These are phyloP conservation scores for Gaultheria prostrata DNA, from an alignment of 148 eudicot species.

Conservation along the genomic window DNA sequence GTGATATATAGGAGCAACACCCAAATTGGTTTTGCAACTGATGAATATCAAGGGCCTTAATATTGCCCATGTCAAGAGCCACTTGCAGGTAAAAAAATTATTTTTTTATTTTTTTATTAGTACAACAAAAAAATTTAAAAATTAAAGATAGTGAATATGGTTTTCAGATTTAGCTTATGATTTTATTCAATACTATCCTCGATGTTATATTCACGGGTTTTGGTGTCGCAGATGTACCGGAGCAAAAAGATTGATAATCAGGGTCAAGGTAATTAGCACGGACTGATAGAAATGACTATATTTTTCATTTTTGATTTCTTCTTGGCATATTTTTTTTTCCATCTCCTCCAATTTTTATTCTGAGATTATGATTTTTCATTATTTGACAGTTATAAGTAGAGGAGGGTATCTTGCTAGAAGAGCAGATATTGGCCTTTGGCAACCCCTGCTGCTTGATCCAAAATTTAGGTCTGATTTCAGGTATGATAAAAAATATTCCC, in stretches of 20 bases:
- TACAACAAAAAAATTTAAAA: background rate
- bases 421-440: constrained; percentile 11
- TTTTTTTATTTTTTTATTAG: too few relatives aligned
- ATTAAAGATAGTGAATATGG: background rate
- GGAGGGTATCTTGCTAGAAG: background rate
- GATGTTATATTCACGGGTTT: background rate
- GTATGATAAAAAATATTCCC: background rate
- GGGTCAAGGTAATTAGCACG: constrained; percentile 17
- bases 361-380: background rate
- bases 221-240: constrained; percentile 19
- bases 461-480: background rate
- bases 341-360: background rate
- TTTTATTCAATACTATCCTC: background rate
- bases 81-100: constrained; percentile 21
- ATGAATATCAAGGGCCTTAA: constrained; percentile 23
- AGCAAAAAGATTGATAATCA: constrained; percentile 26
- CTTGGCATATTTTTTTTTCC: background rate
- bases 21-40: constrained; percentile 22
- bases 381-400: background rate
- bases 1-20: constrained; percentile 21
- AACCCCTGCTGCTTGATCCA: background rate
- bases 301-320: background rate
- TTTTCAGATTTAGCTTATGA: background rate
- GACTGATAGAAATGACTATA: background rate
- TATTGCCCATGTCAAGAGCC: constrained; percentile 28